Conservation (phyloP, 2,329 filamentous ascomycete genomes). For the Pezicula carpinea region DNA sequence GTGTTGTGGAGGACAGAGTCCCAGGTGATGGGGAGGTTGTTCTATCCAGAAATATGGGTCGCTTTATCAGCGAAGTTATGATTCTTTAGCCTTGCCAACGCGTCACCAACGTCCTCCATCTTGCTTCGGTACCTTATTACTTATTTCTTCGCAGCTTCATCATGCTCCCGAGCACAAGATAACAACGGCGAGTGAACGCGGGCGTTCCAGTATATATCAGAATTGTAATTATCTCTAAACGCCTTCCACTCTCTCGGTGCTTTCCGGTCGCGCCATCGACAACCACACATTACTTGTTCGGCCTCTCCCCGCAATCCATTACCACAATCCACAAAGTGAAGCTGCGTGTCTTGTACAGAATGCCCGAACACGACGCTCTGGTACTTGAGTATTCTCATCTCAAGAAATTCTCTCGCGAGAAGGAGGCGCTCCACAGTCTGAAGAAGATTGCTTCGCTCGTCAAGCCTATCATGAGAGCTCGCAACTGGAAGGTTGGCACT, state of each 20-base stretch:
- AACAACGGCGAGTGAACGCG: slow-evolving; percentile 1
- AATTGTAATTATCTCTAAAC: neutral
- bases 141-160: neutral
- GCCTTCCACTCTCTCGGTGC: neutral
- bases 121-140: neutral
- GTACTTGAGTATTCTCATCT: slow-evolving; percentile 48
- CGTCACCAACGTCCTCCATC: too few species aligned
- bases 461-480: slow-evolving; percentile 90
- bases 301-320: neutral
- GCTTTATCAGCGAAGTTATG: too few species aligned
- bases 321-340: neutral
- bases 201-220: slow-evolving; percentile 11
- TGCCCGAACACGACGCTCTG: slow-evolving; percentile 37
- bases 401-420: slow-evolving; percentile 40
- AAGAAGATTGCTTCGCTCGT: slow-evolving; percentile 82
- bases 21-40: too few species aligned
- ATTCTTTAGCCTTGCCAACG: too few species aligned
- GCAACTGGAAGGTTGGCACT: slow-evolving; percentile 72
- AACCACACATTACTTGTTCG: neutral
- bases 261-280: neutral
- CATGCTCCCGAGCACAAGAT: slow-evolving; percentile 9
- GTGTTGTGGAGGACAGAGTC: too few species aligned
- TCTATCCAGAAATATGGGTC: too few species aligned
- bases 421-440: slow-evolving; percentile 55
- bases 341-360: slow-evolving; percentile 3